A percentile compares a stretch with the other conserved stretches of the same genome.
Evolutionary conservation across 177 flowering plant genomes (phyloP).

Genomic region (Tripterygium wilfordii): DNA sequence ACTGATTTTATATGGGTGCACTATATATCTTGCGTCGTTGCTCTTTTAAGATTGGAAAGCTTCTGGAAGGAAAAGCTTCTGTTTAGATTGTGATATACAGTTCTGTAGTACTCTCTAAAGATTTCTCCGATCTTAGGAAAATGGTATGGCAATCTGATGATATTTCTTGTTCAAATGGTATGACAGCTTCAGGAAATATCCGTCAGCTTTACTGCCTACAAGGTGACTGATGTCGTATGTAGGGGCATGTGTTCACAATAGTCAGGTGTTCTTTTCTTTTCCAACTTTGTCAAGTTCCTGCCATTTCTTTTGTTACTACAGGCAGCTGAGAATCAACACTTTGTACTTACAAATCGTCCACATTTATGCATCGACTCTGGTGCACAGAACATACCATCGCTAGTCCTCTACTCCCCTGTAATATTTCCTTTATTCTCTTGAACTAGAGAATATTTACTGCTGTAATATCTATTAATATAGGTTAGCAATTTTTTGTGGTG

Average conservation of each 20-base stretch:
- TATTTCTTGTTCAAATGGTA: conserved; percentile 5
- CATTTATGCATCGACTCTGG: conserved; percentile 14
- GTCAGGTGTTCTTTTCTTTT: conserved; percentile 10
- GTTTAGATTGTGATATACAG: no score
- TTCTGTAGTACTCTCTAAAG: no score
- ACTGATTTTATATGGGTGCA: no score
- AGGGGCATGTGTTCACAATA: conserved; percentile 12
- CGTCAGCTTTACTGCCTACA: conserved; percentile 94
- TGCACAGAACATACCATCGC: conserved; percentile 14
- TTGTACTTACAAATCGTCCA: conserved; percentile 9
- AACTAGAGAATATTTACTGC: conserved; percentile 1
- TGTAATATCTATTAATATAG: conserved; percentile 16
- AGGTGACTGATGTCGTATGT: conserved; percentile 44
- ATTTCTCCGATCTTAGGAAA: no score
- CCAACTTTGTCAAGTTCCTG: conserved; percentile 1
- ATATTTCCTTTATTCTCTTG: conserved; percentile 3
- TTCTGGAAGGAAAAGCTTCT: no score
- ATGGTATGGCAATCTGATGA: no score
- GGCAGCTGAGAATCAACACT: conserved; percentile 6
- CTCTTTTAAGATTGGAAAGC: no score
- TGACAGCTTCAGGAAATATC: conserved; percentile 87
- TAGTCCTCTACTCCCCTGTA: conserved; percentile 19
- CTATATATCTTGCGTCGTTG: no score
- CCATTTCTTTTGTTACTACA: conserved; percentile 7
- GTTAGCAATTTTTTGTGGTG: no score